Percentiles rank a stretch among this genome's conserved stretches.
phyloP scores from a whole-genome alignment of 306 rosid genomes.

The Macrotyloma uniflorum region DNA sequence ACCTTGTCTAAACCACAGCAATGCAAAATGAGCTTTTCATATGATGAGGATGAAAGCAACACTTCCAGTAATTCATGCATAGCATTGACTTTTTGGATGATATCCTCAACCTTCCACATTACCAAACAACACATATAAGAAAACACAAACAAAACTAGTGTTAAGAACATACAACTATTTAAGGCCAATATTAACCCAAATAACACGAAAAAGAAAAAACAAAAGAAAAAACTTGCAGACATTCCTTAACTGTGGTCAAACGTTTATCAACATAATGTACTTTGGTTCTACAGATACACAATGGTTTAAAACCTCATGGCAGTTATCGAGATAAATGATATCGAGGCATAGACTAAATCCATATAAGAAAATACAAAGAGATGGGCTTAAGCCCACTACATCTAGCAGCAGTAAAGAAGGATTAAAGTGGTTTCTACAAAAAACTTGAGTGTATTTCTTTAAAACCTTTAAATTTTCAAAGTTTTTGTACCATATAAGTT shows the following conservation, averaged over 20 bases:
- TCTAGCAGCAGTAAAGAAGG: neutral
- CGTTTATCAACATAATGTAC: neutral
- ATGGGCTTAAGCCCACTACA: too few relatives aligned
- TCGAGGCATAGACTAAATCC: too few relatives aligned
- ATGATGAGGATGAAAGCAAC: conserved; percentile 63
- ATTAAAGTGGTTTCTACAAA: neutral
- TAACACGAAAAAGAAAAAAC: neutral
- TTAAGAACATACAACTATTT: conserved; percentile 15
- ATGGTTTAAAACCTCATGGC: neutral
- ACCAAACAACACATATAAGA: conserved; percentile 39
- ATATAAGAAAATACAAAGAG: too few relatives aligned
- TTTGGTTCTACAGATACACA: neutral
- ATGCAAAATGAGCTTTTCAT: conserved; percentile 62
- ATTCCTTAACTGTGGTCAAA: conserved; percentile 11
- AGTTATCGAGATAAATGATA: too few relatives aligned
- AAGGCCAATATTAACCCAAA: conserved; percentile 10
- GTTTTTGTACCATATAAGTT: too few relatives aligned
- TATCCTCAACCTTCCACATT: conserved; percentile 77
- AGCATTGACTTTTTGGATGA: conserved; percentile 52
- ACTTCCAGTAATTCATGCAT: conserved; percentile 64
- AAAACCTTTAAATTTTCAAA: too few relatives aligned
- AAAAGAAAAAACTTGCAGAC: neutral
- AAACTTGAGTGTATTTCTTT: too few relatives aligned
- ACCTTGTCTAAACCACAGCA: conserved; percentile 73
- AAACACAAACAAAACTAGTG: neutral